These are phyloP conservation scores for Fusarium floridanum DNA, from an alignment of 2,329 filamentous ascomycete species.

Conservation along the genomic window DNA sequence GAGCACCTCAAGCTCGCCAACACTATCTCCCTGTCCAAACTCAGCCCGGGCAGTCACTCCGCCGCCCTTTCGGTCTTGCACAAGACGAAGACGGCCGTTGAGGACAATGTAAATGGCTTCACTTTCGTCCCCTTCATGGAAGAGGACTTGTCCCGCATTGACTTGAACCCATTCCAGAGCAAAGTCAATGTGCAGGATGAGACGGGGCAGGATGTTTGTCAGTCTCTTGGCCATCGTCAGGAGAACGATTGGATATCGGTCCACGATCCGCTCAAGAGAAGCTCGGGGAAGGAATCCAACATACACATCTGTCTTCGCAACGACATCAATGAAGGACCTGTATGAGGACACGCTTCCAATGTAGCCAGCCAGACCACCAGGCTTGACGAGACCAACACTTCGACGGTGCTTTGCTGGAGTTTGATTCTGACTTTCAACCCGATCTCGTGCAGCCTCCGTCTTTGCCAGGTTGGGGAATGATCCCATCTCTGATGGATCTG, in stretches of 20 bases:
- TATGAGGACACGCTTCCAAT: constrained; percentile 95
- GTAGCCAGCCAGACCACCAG: constrained; percentile 93
- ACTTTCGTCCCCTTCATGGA: constrained; percentile 93
- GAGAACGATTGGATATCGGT: constrained; percentile 90
- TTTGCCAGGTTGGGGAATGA: constrained; percentile 47
- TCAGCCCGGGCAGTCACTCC: constrained; percentile 90
- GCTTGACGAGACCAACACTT: constrained; percentile 91
- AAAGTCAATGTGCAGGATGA: constrained; percentile 98
- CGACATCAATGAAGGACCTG: constrained; percentile 94
- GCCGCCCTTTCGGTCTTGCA: constrained; percentile 84
- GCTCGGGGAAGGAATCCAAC: constrained; percentile 92
- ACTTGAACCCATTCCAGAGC: constrained; percentile 98
- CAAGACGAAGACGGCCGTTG: constrained; percentile 88
- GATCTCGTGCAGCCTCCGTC: constrained; percentile 47
- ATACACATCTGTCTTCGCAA: constrained; percentile 98
- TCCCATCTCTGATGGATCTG: constrained; percentile 41
- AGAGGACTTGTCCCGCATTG: constrained; percentile 93
- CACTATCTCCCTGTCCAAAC: constrained; percentile 96
- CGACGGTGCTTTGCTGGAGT: constrained; percentile 63
- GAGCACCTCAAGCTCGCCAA: constrained; percentile 95
- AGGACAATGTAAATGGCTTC: constrained; percentile 98
- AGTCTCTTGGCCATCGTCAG: constrained; percentile 96
- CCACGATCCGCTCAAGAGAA: constrained; percentile 90
- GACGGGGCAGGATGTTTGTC: constrained; percentile 86
- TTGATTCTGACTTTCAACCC: constrained; percentile 59